Conservation (phyloP, 2,329 filamentous ascomycete species). For the Huntiella decipiens region DNA sequence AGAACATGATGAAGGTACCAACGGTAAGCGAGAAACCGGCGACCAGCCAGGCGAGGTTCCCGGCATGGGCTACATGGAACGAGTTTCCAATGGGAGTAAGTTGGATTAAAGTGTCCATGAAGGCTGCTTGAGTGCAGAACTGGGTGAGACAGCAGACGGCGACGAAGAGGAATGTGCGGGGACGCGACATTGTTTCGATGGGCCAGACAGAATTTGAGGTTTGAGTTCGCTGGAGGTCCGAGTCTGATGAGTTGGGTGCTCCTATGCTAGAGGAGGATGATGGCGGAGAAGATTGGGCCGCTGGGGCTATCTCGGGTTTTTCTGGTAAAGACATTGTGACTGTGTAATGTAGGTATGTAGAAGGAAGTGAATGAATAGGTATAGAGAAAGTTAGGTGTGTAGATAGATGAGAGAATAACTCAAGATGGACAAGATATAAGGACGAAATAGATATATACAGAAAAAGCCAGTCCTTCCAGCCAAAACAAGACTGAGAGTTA, state of each 20-base stretch:
- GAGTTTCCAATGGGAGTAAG: conserved; percentile 19
- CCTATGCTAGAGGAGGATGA: too few species aligned
- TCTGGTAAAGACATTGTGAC: too few species aligned
- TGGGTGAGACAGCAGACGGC: conserved; percentile 26
- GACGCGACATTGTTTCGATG: conserved; percentile 8
- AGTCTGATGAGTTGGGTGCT: too few species aligned
- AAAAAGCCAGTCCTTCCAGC: background rate
- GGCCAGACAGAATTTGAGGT: conserved; percentile 7
- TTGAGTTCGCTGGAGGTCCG: too few species aligned
- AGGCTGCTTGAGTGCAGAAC: conserved; percentile 22
- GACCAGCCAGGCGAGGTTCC: conserved; percentile 34
- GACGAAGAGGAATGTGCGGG: conserved; percentile 22
- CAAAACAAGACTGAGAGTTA: background rate
- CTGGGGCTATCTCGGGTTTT: too few species aligned
- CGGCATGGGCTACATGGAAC: conserved; percentile 25
- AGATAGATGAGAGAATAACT: background rate
- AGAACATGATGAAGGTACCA: conserved; percentile 38
- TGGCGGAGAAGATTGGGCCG: too few species aligned
- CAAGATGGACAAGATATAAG: background rate
- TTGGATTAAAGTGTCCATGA: conserved; percentile 23
- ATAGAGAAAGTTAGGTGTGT: background rate
- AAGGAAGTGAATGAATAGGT: too few species aligned
- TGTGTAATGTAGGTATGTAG: too few species aligned
- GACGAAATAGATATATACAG: background rate
- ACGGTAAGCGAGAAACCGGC: conserved; percentile 36